Evolutionary conservation across 306 rosid species (phyloP).

Genomic region (Dalbergia cochinchinensis): DNA sequence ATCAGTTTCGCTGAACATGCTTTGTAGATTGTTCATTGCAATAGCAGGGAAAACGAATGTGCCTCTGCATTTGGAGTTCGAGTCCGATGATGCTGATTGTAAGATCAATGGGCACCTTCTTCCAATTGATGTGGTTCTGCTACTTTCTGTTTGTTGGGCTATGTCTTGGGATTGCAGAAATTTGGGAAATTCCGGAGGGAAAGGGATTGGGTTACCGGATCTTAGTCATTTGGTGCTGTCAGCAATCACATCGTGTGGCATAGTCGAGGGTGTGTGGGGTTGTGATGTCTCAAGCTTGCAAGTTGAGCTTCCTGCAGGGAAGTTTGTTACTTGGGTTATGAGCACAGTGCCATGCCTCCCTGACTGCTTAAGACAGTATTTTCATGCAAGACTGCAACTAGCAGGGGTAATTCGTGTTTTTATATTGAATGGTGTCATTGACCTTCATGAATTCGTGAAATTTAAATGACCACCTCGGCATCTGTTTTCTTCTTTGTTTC

Average conservation of each 20-base stretch:
- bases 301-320: constrained; percentile 70
- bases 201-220: constrained; percentile 63
- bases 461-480: background rate
- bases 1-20: constrained; percentile 61
- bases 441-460: constrained; percentile 8
- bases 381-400: constrained; percentile 64
- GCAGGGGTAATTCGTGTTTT: constrained; percentile 59
- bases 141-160: constrained; percentile 82
- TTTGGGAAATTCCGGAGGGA: constrained; percentile 44
- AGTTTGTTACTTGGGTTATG: constrained; percentile 78
- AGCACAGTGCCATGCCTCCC: constrained; percentile 73
- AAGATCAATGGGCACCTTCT: constrained; percentile 70
- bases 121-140: constrained; percentile 65
- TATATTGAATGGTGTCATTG: constrained; percentile 10
- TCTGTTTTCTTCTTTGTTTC: background rate
- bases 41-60: constrained; percentile 42
- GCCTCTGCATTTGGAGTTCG: constrained; percentile 64
- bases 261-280: constrained; percentile 63
- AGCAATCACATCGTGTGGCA: constrained; percentile 60
- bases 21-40: constrained; percentile 62
- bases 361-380: constrained; percentile 68
- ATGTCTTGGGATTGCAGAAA: constrained; percentile 67
- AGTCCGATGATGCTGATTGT: constrained; percentile 65
- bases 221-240: constrained; percentile 72
- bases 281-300: constrained; percentile 65